Evolutionary conservation across 495 filamentous ascomycete genomes (phyloP).

Genomic region (Penicillium parvum): DNA sequence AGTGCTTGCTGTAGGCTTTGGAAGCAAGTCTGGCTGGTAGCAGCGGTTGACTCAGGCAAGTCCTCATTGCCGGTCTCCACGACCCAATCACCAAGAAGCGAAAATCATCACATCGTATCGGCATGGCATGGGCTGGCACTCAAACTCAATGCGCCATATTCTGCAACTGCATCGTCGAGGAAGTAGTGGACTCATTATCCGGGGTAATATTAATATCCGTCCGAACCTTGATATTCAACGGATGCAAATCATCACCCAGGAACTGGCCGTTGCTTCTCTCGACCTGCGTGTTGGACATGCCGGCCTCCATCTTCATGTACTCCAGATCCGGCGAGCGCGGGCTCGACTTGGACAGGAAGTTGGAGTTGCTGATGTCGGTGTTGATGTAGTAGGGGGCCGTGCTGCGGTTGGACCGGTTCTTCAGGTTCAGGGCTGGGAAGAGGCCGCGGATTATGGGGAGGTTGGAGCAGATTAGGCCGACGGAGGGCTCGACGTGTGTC

Average conservation of each 20-base stretch:
- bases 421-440: constrained; percentile 36
- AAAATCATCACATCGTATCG: constrained; percentile 21
- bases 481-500: constrained; percentile 55
- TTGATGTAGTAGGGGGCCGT: constrained; percentile 26
- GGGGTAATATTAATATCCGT: constrained; percentile 25
- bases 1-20: too few relatives aligned
- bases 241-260: constrained; percentile 17
- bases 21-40: too few relatives aligned
- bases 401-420: constrained; percentile 20
- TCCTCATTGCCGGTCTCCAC: too few relatives aligned
- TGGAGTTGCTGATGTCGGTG: constrained; percentile 25
- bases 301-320: constrained; percentile 32
- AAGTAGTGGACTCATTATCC: constrained; percentile 13
- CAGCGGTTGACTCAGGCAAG: too few relatives aligned
- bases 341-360: constrained; percentile 23
- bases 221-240: constrained; percentile 28
- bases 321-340: constrained; percentile 25
- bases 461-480: constrained; percentile 54
- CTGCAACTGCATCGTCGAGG: background rate
- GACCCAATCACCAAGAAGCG: background rate
- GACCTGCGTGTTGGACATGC: constrained; percentile 9
- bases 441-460: constrained; percentile 55
- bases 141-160: background rate
- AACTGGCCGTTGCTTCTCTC: constrained; percentile 4
- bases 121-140: constrained; percentile 1